Conservation (phyloP, 768 basidiomycete species). For the Tulasnella sp. region DNA sequence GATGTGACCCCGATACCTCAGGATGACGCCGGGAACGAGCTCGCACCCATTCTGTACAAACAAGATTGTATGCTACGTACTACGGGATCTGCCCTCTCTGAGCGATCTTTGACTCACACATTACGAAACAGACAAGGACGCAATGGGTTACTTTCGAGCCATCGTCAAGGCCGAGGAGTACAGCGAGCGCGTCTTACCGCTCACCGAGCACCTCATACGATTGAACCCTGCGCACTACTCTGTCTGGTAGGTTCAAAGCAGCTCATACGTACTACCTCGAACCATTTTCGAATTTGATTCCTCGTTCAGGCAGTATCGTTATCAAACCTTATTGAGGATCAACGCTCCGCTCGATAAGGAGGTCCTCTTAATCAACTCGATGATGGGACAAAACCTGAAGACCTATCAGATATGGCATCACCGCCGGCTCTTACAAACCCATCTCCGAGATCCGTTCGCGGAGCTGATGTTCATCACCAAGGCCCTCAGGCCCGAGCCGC, state of each 20-base stretch:
- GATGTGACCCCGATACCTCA: slow-evolving; percentile 75
- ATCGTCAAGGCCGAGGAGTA: slow-evolving; percentile 68
- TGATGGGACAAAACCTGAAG: slow-evolving; percentile 76
- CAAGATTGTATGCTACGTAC: slow-evolving; percentile 54
- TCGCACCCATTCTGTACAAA: slow-evolving; percentile 89
- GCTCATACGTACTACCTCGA: no score
- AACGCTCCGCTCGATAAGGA: slow-evolving; percentile 62
- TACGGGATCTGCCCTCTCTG: slow-evolving; percentile 8
- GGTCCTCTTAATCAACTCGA: slow-evolving; percentile 73
- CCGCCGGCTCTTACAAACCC: slow-evolving; percentile 59
- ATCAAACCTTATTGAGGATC: slow-evolving; percentile 67
- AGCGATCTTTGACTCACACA: not conserved
- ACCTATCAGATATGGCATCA: slow-evolving; percentile 99
- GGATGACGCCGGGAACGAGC: slow-evolving; percentile 61
- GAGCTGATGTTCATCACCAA: slow-evolving; percentile 75
- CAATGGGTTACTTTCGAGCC: slow-evolving; percentile 84
- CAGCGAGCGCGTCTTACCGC: slow-evolving; percentile 65
- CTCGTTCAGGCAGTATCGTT: slow-evolving; percentile 87
- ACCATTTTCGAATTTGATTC: not conserved
- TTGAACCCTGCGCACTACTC: slow-evolving; percentile 95
- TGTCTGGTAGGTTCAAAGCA: slow-evolving; percentile 61
- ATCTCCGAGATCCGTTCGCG: slow-evolving; percentile 35
- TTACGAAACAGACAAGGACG: slow-evolving; percentile 63
- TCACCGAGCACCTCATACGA: slow-evolving; percentile 82
- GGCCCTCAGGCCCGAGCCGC: slow-evolving; percentile 38